phyloP scores from a whole-genome alignment of 495 filamentous ascomycete genomes.

The Cetradonia linearis region DNA sequence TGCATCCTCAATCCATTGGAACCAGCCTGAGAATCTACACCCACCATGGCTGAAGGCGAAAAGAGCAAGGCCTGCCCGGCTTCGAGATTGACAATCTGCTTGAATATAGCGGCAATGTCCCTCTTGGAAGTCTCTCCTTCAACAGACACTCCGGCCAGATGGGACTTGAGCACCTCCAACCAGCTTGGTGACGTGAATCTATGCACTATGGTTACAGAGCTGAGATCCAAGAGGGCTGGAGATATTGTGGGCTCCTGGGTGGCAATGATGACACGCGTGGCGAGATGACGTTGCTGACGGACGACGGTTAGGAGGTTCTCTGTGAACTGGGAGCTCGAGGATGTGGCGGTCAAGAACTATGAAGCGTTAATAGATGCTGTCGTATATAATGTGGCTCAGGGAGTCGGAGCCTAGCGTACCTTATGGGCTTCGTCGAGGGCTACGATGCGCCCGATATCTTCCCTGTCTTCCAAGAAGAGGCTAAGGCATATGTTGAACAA shows the following conservation, averaged over 20 bases:
- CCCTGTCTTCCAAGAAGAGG: constrained; percentile 47
- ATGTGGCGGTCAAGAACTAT: constrained; percentile 41
- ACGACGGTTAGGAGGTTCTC: constrained; percentile 54
- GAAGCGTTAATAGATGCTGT: neutral
- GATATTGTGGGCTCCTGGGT: constrained; percentile 76
- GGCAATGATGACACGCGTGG: constrained; percentile 54
- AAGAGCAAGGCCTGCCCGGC: constrained; percentile 60
- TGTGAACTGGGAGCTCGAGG: constrained; percentile 44
- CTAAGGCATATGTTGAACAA: constrained; percentile 59
- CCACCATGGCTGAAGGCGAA: constrained; percentile 47
- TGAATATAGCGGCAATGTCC: constrained; percentile 37
- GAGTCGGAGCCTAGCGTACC: constrained; percentile 24
- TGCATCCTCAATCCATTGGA: constrained; percentile 15
- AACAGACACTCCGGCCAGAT: constrained; percentile 45
- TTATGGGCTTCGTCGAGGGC: constrained; percentile 53
- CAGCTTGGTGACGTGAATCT: constrained; percentile 63
- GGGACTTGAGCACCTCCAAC: constrained; percentile 48
- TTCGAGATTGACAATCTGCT: constrained; percentile 45
- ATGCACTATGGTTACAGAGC: constrained; percentile 64
- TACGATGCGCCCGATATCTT: constrained; percentile 38
- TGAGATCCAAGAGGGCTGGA: constrained; percentile 56
- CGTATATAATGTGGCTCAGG: neutral
- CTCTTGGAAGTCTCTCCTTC: constrained; percentile 20
- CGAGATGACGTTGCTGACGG: constrained; percentile 61
- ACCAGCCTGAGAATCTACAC: constrained; percentile 20